Conservation (phyloP, 352 stramenopile species). For the Globisporangium mamillatum region DNA sequence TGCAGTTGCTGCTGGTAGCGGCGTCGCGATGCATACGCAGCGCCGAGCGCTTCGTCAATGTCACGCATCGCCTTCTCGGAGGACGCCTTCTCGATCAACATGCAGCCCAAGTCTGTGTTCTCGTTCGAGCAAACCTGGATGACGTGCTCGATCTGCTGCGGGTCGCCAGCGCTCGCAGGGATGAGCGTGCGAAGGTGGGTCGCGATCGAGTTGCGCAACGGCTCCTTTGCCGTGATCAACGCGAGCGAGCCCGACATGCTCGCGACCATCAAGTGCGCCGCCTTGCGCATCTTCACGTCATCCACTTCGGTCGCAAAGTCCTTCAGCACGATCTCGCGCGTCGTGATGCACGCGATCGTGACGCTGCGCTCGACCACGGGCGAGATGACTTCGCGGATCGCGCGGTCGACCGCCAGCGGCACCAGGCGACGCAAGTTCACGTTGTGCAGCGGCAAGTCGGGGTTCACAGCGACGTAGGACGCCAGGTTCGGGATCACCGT, state of each 20-base stretch:
- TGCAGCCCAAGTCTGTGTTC: constrained; percentile 98
- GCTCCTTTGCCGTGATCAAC: constrained; percentile 97
- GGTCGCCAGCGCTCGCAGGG: constrained; percentile 75
- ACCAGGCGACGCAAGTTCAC: constrained; percentile 95
- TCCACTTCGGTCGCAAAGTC: constrained; percentile 98
- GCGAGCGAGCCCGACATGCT: constrained; percentile 97
- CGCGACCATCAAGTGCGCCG: constrained; percentile 97
- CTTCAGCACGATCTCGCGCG: constrained; percentile 97
- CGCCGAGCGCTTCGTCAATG: constrained; percentile 94
- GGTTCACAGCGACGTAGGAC: constrained; percentile 97
- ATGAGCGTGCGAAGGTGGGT: constrained; percentile 95
- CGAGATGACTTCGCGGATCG: constrained; percentile 99
- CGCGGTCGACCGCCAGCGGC: constrained; percentile 95
- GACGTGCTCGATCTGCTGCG: constrained; percentile 95
- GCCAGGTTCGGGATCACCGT: constrained; percentile 98
- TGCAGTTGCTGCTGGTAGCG: constrained; percentile 86
- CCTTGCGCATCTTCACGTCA: constrained; percentile 96
- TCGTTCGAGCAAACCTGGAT: constrained; percentile 97
- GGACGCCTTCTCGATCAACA: constrained; percentile 99
- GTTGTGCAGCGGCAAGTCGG: constrained; percentile 92
- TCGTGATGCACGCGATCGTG: constrained; percentile 99
- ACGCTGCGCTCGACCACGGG: constrained; percentile 98
- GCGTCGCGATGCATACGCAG: constrained; percentile 78
- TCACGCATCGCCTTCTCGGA: constrained; percentile 98
- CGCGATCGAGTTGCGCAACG: constrained; percentile 96